Conservation (phyloP, 805 yeast genomes). For the Kuraishia hungarica region DNA sequence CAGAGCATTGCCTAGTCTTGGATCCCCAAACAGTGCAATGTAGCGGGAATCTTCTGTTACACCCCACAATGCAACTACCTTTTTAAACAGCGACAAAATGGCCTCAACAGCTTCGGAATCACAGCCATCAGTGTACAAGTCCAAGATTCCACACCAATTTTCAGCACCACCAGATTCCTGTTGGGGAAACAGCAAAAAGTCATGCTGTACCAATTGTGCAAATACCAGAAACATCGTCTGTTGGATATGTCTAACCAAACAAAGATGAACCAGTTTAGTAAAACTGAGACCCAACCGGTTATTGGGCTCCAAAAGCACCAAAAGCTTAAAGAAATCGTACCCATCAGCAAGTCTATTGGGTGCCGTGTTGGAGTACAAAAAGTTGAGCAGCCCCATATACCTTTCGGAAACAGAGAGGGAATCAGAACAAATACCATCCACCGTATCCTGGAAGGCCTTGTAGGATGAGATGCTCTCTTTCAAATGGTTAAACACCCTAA, state of each 20-base stretch:
- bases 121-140: not conserved
- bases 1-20: constrained; percentile 11
- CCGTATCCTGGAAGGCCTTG: constrained; percentile 11
- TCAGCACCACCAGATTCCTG: not conserved
- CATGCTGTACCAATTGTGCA: not conserved
- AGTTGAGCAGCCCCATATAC: constrained; percentile 1
- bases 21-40: not conserved
- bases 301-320: constrained; percentile 41
- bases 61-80: not conserved
- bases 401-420: not conserved
- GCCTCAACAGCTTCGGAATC: not conserved
- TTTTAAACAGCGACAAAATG: not conserved
- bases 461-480: constrained; percentile 25
- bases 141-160: not conserved
- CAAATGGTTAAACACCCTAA: constrained; percentile 37
- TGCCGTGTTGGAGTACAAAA: not conserved
- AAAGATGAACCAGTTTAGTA: constrained; percentile 37
- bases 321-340: constrained; percentile 43
- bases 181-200: not conserved
- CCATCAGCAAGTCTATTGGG: not conserved
- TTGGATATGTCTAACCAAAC: constrained; percentile 43
- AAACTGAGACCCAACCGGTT: constrained; percentile 35
- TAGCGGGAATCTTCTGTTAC: not conserved
- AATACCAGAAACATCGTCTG: constrained; percentile 26
- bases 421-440: not conserved